A percentile compares a stretch with the other conserved stretches of the same genome.
Evolutionary conservation across 169 alveolate species (phyloP).

Genomic region (Eimeria mitis): DNA sequence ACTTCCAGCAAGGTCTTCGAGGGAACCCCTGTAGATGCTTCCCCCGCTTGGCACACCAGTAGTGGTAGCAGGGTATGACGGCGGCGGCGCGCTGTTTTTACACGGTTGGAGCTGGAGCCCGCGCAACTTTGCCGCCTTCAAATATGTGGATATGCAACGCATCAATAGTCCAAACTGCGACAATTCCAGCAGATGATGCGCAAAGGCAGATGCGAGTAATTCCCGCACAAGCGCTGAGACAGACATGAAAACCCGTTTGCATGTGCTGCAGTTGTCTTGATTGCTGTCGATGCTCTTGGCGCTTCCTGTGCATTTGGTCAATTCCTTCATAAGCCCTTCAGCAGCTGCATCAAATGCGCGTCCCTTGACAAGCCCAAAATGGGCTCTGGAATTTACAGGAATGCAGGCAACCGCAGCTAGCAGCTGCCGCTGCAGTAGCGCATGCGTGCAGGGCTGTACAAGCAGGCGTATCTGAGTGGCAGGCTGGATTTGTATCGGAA

Average conservation of each 20-base stretch:
- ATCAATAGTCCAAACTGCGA: constrained; percentile 37
- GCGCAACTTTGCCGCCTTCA: constrained; percentile 18
- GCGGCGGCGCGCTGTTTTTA: neutral
- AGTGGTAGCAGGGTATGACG: neutral
- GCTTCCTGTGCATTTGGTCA: neutral
- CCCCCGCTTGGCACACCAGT: neutral
- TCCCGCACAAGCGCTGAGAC: constrained; percentile 45
- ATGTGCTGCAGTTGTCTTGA: neutral
- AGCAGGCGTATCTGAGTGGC: constrained; percentile 47
- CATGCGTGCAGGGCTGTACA: constrained; percentile 43
- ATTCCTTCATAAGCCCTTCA: neutral
- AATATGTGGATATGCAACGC: constrained; percentile 53
- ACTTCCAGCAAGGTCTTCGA: neutral
- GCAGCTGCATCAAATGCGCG: neutral
- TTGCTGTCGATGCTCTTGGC: neutral
- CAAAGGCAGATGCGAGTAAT: constrained; percentile 25
- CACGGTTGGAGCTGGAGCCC: neutral
- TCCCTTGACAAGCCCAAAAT: neutral
- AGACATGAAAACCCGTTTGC: neutral
- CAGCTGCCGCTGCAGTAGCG: constrained; percentile 57
- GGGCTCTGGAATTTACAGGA: neutral
- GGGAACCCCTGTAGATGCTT: neutral
- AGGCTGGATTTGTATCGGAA: neutral
- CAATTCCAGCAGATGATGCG: constrained; percentile 51
- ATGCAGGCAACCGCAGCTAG: constrained; percentile 35